phyloP scores from a whole-genome alignment of 208 protist genomes.

The Leishmania martiniquensis region DNA sequence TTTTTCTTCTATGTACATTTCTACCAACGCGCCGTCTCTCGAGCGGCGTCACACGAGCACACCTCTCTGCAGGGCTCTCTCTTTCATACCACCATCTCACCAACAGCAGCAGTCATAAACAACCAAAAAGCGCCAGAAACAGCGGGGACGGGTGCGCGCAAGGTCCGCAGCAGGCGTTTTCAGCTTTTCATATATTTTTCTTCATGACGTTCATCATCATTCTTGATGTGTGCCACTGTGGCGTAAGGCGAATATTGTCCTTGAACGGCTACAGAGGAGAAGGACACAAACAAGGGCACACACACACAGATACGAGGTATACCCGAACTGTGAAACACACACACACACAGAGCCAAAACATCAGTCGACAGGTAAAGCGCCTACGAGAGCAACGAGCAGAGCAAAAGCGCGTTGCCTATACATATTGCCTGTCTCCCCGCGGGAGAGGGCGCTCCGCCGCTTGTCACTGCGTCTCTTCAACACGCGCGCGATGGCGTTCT shows the following conservation, averaged over 20 bases:
- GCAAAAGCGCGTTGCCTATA: background rate
- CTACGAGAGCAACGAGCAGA: background rate
- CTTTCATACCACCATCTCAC: background rate
- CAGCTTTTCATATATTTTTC: too few relatives aligned
- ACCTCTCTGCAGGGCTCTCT: background rate
- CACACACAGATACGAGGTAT: background rate
- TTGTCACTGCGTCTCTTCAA: background rate
- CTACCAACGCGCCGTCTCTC: background rate
- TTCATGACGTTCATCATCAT: background rate
- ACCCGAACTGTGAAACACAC: background rate
- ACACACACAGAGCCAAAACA: background rate
- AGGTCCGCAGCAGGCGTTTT: background rate
- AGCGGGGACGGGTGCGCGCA: background rate
- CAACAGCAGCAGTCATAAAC: too few relatives aligned
- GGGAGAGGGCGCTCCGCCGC: background rate
- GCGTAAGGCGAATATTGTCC: too few relatives aligned
- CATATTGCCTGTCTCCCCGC: background rate
- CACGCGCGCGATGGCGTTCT: background rate
- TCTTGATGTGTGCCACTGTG: background rate
- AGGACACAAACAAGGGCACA: background rate
- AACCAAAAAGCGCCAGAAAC: too few relatives aligned
- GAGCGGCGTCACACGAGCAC: background rate
- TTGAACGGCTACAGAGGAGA: too few relatives aligned
- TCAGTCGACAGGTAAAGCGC: background rate
- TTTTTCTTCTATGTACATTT: constrained; percentile 10